Percentiles rank a stretch among this genome's conserved stretches.
Conservation (phyloP, 225 moss, liverwort and hornwort genomes). For the Pseudisothecium myosuroides region DNA sequence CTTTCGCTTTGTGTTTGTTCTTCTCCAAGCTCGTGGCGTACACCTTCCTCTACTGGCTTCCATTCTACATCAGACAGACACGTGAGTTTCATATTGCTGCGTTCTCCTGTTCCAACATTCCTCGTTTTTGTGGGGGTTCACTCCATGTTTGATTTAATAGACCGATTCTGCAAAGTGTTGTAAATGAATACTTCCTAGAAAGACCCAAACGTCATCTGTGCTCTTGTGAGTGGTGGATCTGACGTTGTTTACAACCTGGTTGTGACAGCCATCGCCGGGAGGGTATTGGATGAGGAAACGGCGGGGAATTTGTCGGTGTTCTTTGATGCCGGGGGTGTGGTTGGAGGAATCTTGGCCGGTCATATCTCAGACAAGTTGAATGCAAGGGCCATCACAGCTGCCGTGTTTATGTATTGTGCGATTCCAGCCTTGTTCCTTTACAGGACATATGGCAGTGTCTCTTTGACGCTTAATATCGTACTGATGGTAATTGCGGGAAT, state of each 20-base stretch:
- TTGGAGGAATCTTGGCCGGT: conserved; percentile 80
- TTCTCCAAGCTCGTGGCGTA: conserved; percentile 92
- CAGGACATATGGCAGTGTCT: conserved; percentile 51
- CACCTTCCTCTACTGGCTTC: conserved; percentile 92
- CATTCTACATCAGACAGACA: conserved; percentile 86
- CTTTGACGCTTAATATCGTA: conserved; percentile 34
- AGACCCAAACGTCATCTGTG: neutral
- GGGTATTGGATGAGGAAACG: conserved; percentile 43
- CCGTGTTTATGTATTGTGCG: conserved; percentile 69
- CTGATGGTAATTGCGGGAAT: conserved; percentile 68
- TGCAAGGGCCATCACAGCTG: conserved; percentile 75
- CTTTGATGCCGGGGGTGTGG: conserved; percentile 77
- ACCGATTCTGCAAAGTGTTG: neutral
- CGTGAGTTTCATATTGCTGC: conserved; percentile 22
- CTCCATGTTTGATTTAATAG: neutral
- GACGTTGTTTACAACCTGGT: neutral
- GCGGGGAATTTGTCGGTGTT: conserved; percentile 75
- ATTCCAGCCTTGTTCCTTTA: conserved; percentile 78
- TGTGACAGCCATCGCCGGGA: conserved; percentile 53
- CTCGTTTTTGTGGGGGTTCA: neutral
- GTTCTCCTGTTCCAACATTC: neutral
- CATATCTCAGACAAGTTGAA: conserved; percentile 68
- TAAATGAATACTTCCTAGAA: neutral
- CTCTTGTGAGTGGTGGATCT: neutral
- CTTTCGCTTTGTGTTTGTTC: conserved; percentile 76